Evolutionary conservation across 176 grass and related monocot genomes (phyloP), one percentile per base, ranked within the genome.

Genomic region (Oryza glumipatula): DNA sequence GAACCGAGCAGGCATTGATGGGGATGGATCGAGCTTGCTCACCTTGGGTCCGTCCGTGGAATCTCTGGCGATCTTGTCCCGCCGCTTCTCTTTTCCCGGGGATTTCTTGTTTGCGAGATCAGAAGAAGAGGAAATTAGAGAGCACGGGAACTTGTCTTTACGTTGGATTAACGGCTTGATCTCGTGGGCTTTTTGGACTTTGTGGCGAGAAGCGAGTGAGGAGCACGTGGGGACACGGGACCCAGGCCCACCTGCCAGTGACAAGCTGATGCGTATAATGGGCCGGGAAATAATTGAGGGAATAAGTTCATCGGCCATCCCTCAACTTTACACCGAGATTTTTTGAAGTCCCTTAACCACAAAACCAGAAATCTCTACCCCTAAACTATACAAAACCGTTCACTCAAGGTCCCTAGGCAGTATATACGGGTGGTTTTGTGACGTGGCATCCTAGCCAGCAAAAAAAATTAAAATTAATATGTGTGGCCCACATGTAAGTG

Each of bases 141-240:
- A 11, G 67, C 61, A 84, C 69, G 26, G 45, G 82, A 80, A n/a
- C 44, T 79, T 73, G 45, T 78, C 74, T 48, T 84, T 88, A 60
- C 23, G 46, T 58, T 84, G 46, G 60, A 33, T 82, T 72, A 65
- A 76, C 47, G 65, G 30, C 49, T 71, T 78, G 38, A 24, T 72
- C 76, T 24, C 28, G 68, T 15, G 68, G 83, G 74, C 36, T 15
- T 35, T 3, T 47, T 6, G 79, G 67, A 30, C 47, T 45, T 15
- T 48, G 56, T 12, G 41, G 45, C 30, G 2, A 61, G 8, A 4
- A 8, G 1, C 1, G 11, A 26, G 7, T 70, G 17, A 9, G 67
- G 10, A 10, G 43, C 64, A 68, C 51, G n/a, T 45, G 47, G 48
- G 11, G 12, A 9, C 0, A 60, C 56, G 56, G 0, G 7, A 9